These are phyloP conservation scores for Sporothrix luriei DNA, from an alignment of 2,329 filamentous ascomycete genomes.

Conservation along the genomic window DNA sequence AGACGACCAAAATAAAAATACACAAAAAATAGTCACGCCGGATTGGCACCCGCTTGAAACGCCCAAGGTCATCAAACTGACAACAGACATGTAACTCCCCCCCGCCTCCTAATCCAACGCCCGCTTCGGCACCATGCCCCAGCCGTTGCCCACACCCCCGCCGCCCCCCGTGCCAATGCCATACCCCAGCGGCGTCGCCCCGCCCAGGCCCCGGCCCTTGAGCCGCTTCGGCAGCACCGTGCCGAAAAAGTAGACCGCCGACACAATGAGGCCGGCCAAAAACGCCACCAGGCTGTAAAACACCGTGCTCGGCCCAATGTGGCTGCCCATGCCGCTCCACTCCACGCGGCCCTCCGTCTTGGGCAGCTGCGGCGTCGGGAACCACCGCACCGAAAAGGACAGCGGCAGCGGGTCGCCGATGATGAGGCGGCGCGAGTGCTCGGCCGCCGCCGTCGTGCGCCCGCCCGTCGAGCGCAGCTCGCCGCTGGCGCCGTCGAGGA, in stretches of 20 bases:
- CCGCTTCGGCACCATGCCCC: conserved; percentile 58
- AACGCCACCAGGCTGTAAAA: conserved; percentile 65
- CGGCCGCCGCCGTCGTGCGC: conserved; percentile 12
- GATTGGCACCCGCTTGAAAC: conserved; percentile 9
- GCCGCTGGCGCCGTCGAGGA: conserved; percentile 36
- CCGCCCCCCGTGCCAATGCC: conserved; percentile 54
- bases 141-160: conserved; percentile 58
- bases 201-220: conserved; percentile 55
- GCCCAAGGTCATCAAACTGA: background rate
- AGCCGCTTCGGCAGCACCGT: conserved; percentile 59
- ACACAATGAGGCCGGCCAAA: conserved; percentile 56
- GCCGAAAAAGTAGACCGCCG: conserved; percentile 63
- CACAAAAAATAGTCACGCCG: background rate
- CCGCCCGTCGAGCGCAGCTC: conserved; percentile 15
- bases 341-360: conserved; percentile 66
- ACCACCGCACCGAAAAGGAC: conserved; percentile 82
- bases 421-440: conserved; percentile 64
- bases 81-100: background rate
- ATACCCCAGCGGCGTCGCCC: conserved; percentile 60
- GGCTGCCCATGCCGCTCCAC: conserved; percentile 66
- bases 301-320: conserved; percentile 64
- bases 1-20: background rate
- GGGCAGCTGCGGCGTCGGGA: conserved; percentile 71
- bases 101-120: conserved; percentile 42
- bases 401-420: conserved; percentile 85